Evolutionary conservation across 2,329 filamentous ascomycete species (phyloP).

Genomic region (Stachybotrys chartarum): DNA sequence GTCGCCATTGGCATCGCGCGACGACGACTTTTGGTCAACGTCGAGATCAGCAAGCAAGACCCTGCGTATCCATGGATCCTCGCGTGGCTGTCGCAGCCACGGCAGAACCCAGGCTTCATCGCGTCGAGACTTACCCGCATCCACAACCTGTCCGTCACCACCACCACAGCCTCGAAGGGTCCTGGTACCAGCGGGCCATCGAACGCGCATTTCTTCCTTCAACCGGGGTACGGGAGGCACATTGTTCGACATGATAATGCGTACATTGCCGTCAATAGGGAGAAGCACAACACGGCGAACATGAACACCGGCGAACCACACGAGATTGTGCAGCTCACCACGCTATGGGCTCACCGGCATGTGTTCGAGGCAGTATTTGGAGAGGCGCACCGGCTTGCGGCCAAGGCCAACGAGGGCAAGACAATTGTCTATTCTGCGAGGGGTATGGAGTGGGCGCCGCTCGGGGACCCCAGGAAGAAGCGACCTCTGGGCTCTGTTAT

Average conservation of each 20-base stretch:
- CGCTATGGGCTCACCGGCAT: conserved; percentile 80
- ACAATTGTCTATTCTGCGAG: conserved; percentile 85
- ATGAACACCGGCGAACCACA: conserved; percentile 81
- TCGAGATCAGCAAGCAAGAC: conserved; percentile 93
- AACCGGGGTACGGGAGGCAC: conserved; percentile 86
- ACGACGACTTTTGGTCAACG: conserved; percentile 82
- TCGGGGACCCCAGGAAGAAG: conserved; percentile 81
- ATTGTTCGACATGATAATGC: conserved; percentile 80
- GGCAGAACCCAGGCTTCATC: conserved; percentile 54
- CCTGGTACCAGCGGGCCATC: conserved; percentile 56
- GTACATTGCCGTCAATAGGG: conserved; percentile 79
- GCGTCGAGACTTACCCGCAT: conserved; percentile 51
- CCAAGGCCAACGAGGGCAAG: conserved; percentile 79
- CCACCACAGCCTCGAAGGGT: conserved; percentile 52
- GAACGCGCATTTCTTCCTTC: conserved; percentile 75
- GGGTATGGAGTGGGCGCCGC: conserved; percentile 75
- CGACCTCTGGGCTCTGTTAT: conserved; percentile 83
- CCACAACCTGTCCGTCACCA: conserved; percentile 53
- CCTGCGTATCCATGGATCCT: conserved; percentile 91
- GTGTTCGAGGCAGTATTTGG: conserved; percentile 86
- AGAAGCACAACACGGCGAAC: conserved; percentile 79
- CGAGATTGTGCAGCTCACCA: conserved; percentile 88
- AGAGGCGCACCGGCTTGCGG: conserved; percentile 76
- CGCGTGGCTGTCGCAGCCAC: conserved; percentile 85
- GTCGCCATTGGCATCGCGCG: conserved; percentile 68